Percentiles rank a stretch among this genome's conserved stretches.
Conservation (phyloP, 1,139 yeast genomes). For the Nematodospora anomalae region DNA sequence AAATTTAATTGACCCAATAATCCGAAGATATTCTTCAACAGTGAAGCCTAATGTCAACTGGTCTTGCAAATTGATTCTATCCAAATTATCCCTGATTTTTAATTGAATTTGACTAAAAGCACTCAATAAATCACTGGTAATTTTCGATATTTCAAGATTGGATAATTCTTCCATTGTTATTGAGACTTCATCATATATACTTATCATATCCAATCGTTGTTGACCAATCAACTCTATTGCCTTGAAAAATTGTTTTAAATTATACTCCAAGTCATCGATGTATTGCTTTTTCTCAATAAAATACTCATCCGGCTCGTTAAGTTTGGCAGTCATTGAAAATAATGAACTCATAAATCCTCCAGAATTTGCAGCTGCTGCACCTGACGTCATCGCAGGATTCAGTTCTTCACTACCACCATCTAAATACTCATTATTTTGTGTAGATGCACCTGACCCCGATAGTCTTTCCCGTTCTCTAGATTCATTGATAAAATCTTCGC, state of each 20-base stretch:
- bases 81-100: slow-evolving; percentile 71
- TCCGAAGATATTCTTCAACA: slow-evolving; percentile 81
- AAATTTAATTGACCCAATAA: slow-evolving; percentile 72
- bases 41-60: slow-evolving; percentile 84
- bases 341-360: slow-evolving; percentile 64
- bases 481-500: slow-evolving; percentile 66
- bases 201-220: slow-evolving; percentile 73
- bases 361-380: slow-evolving; percentile 21
- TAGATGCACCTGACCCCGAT: slow-evolving; percentile 53
- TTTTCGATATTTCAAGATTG: slow-evolving; percentile 71
- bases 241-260: slow-evolving; percentile 66
- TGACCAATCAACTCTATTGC: slow-evolving; percentile 73
- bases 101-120: slow-evolving; percentile 71
- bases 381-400: slow-evolving; percentile 13
- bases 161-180: slow-evolving; percentile 72
- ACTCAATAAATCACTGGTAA: slow-evolving; percentile 54
- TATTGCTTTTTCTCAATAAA: slow-evolving; percentile 69
- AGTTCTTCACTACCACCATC: slow-evolving; percentile 31
- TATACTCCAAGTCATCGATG: slow-evolving; percentile 71
- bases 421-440: slow-evolving; percentile 42
- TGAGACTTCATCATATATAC: slow-evolving; percentile 42
- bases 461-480: slow-evolving; percentile 62
- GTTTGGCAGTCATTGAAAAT: slow-evolving; percentile 59
- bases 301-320: slow-evolving; percentile 77
- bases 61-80: slow-evolving; percentile 82